phyloP scores from a whole-genome alignment of 345 rosid genomes.

The Lepidium africanum region DNA sequence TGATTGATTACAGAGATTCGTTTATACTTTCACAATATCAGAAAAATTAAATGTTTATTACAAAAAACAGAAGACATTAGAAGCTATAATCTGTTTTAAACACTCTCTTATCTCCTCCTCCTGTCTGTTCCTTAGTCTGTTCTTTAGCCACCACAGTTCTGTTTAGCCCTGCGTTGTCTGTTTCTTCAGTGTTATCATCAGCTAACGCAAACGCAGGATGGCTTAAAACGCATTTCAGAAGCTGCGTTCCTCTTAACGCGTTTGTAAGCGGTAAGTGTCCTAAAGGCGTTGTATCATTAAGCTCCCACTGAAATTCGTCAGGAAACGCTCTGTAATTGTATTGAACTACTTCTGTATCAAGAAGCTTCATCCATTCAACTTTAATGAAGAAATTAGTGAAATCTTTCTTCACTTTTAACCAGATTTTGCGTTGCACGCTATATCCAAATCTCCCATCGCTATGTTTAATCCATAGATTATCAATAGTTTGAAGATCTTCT shows the following conservation, averaged over 20 bases:
- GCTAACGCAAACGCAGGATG: conserved; percentile 70
- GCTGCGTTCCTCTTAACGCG: conserved; percentile 80
- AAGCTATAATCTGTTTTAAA: conserved; percentile 59
- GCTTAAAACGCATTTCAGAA: conserved; percentile 53
- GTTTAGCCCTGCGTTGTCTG: conserved; percentile 8
- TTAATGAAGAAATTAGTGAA: conserved; percentile 71
- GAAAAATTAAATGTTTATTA: not conserved
- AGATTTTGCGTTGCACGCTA: conserved; percentile 66
- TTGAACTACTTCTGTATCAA: conserved; percentile 76
- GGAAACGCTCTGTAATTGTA: conserved; percentile 87
- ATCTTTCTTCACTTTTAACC: conserved; percentile 57
- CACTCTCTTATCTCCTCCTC: conserved; percentile 24
- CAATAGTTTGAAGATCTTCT: conserved; percentile 58
- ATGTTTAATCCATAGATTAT: conserved; percentile 63
- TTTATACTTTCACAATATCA: conserved; percentile 19
- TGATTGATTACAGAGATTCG: conserved; percentile 15
- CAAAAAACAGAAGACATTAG: conserved; percentile 12
- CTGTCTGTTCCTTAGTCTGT: conserved; percentile 14
- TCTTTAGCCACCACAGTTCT: not conserved
- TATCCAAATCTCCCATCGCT: conserved; percentile 72
- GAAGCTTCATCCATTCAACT: conserved; percentile 95
- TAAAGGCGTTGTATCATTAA: conserved; percentile 56
- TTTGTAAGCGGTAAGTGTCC: conserved; percentile 94
- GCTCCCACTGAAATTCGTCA: conserved; percentile 77
- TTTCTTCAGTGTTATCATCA: conserved; percentile 28